Percentiles rank a stretch among this genome's conserved stretches.
Conservation (phyloP, 345 rosid species). For the Lagerstroemia speciosa region DNA sequence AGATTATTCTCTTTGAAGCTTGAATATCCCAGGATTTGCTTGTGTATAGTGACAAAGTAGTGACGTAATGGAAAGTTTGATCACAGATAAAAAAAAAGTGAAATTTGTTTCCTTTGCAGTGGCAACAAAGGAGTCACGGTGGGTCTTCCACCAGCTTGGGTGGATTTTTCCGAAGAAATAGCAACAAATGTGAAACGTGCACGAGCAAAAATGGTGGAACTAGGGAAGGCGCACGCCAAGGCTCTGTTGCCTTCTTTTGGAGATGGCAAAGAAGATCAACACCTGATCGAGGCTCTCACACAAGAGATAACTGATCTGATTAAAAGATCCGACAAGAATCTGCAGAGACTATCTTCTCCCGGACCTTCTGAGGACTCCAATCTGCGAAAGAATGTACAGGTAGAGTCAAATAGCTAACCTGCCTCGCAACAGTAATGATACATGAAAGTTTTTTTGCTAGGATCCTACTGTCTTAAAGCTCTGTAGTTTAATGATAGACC, state of each 20-base stretch:
- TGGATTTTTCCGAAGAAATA: slow-evolving; percentile 89
- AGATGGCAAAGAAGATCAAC: slow-evolving; percentile 91
- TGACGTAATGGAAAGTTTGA: background rate
- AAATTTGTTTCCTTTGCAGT: slow-evolving; percentile 22
- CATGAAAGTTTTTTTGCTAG: background rate
- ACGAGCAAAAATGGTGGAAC: slow-evolving; percentile 56
- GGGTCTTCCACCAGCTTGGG: slow-evolving; percentile 94
- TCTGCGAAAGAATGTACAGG: slow-evolving; percentile 94
- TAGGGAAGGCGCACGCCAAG: slow-evolving; percentile 84
- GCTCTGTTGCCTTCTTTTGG: slow-evolving; percentile 98
- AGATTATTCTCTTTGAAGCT: background rate
- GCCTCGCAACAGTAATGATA: background rate
- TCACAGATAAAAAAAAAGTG: slow-evolving; percentile 5
- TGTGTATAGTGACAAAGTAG: background rate
- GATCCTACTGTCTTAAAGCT: background rate
- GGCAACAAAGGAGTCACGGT: slow-evolving; percentile 61
- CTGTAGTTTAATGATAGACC: background rate
- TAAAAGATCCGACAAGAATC: slow-evolving; percentile 72
- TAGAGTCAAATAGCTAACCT: slow-evolving; percentile 13
- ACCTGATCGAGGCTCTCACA: slow-evolving; percentile 67
- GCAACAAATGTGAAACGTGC: slow-evolving; percentile 68
- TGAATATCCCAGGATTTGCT: background rate
- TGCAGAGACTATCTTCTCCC: slow-evolving; percentile 55
- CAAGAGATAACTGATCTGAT: slow-evolving; percentile 67
- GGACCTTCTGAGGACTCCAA: slow-evolving; percentile 90